Base-by-base conservation (phyloP, 805 yeast genomes). In the Priceomyces fermenticarens region DNA sequence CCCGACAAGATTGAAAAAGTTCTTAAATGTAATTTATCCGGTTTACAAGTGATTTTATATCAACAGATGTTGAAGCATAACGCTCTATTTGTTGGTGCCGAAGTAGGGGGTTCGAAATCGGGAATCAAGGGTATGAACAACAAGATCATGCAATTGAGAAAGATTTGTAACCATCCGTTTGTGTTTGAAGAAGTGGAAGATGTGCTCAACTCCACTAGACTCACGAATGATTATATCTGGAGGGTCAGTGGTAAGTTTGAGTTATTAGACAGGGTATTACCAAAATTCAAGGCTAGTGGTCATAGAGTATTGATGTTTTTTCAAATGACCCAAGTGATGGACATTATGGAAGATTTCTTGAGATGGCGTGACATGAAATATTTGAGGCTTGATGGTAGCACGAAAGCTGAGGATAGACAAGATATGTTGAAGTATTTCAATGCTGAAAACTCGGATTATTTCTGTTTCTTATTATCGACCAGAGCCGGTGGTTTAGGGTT, bases 251-350 rank as follows among this genome's bases (percentile, higher is more conserved):
- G 95, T 55, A 87, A 87, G 54, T 85, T 88, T 58, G 95, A 87
- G 57, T 63, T 87, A 38, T 66, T 87, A 47, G 91, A 85, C 58
- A 68, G 90, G 46, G 72, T 86, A 11, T 68, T 86, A 53, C 89
- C 91, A 10, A 86, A 86, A 58, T 81, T 83, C 57, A 78, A 81
- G 50, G 83, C 78, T 0, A 67, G 83, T 4, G 89, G 89, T 2
- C 95, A 86, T 57, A 73, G 90, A 57, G 88, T 85, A 3, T 72
- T 86, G 61, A 82, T 86, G 62, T 86, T 86, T 55, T 86, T 86
- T 69, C 95, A 86, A 64, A 86, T 86, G 95, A 86, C 95, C 0
- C 88, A 84, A 56, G 87, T 86, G 40, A 86, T 86, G 95, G 88
- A 85, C 57, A 86, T 86, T 32, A 85, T 86, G 89, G 95, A 86